A percentile compares a stretch with the other conserved stretches of the same genome.
These are phyloP conservation scores for Carex myosuroides DNA, from an alignment of 176 grass and related monocot species.

Conservation along the genomic window DNA sequence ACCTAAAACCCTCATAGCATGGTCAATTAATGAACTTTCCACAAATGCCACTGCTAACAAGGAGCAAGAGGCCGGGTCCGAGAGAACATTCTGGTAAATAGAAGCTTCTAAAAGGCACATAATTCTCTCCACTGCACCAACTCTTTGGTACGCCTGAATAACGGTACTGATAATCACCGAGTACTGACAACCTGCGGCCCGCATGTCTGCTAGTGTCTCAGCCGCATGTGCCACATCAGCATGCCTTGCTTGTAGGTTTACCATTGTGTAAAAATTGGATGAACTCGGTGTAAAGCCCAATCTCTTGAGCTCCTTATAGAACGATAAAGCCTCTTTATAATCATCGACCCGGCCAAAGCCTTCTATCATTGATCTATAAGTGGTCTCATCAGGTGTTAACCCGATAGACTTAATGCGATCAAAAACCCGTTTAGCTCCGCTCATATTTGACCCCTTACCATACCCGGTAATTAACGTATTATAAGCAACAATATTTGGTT, in stretches of 20 bases:
- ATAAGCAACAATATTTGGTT: slow-evolving; percentile 70
- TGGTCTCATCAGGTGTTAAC: slow-evolving; percentile 73
- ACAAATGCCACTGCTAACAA: slow-evolving; percentile 67
- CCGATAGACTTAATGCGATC: slow-evolving; percentile 35
- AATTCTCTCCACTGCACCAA: slow-evolving; percentile 50
- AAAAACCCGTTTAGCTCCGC: slow-evolving; percentile 45
- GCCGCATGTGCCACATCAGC: slow-evolving; percentile 34
- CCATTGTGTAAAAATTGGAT: slow-evolving; percentile 89
- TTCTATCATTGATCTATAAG: slow-evolving; percentile 91
- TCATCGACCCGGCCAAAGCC: slow-evolving; percentile 70
- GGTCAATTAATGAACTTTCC: slow-evolving; percentile 60
- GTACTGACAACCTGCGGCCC: slow-evolving; percentile 43
- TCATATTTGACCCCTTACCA: slow-evolving; percentile 48
- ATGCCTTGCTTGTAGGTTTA: slow-evolving; percentile 76
- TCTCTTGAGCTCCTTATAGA: slow-evolving; percentile 61
- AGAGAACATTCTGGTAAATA: slow-evolving; percentile 57
- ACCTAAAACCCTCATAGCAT: slow-evolving; percentile 58
- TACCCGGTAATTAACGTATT: slow-evolving; percentile 94
- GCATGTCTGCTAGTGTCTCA: slow-evolving; percentile 74
- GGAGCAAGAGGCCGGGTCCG: slow-evolving; percentile 69
- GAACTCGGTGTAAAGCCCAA: slow-evolving; percentile 59
- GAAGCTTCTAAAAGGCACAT: slow-evolving; percentile 51
- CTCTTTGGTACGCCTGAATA: slow-evolving; percentile 59
- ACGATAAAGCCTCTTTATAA: slow-evolving; percentile 41
- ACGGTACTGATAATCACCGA: slow-evolving; percentile 63